A percentile compares a stretch with the other conserved stretches of the same genome.
These are phyloP conservation scores for Thermomucor indicae-seudaticae DNA, from an alignment of 371 early-diverging fungal species.

Conservation along the genomic window DNA sequence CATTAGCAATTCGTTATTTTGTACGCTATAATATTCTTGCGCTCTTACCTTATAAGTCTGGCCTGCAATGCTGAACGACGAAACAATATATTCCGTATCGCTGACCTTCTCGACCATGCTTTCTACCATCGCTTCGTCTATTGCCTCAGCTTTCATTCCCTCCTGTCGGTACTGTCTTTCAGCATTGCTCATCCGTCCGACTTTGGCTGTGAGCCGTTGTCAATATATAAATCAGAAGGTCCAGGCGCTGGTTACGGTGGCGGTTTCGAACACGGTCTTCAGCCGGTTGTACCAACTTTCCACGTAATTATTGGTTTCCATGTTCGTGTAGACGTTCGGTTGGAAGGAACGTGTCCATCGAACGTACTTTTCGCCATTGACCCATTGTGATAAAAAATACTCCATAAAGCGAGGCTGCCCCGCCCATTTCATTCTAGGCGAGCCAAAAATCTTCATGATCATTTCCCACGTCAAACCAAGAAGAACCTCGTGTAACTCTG, in stretches of 20 bases:
- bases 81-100: not conserved
- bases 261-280: not conserved
- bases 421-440: not conserved
- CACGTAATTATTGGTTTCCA: slow-evolving; percentile 1
- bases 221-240: not conserved
- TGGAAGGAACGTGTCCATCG: not conserved
- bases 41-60: too few species aligned
- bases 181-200: not conserved
- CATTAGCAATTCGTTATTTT: too few species aligned
- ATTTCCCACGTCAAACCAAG: not conserved
- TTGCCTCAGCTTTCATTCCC: not conserved
- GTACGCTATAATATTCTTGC: too few species aligned
- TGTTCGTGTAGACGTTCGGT: not conserved
- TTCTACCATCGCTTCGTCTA: not conserved
- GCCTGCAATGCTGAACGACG: too few species aligned
- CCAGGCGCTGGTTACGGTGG: not conserved
- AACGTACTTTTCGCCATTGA: not conserved
- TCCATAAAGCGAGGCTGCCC: not conserved
- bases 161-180: not conserved
- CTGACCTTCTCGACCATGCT: not conserved
- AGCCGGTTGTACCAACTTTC: slow-evolving; percentile 3
- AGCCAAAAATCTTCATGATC: not conserved
- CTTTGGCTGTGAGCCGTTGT: not conserved
- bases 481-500: not conserved
- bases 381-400: not conserved